A percentile compares a stretch with the other conserved stretches of the same genome.
phyloP scores from a whole-genome alignment of 139 green algal genomes.

The Ettlia oleoabundans region DNA sequence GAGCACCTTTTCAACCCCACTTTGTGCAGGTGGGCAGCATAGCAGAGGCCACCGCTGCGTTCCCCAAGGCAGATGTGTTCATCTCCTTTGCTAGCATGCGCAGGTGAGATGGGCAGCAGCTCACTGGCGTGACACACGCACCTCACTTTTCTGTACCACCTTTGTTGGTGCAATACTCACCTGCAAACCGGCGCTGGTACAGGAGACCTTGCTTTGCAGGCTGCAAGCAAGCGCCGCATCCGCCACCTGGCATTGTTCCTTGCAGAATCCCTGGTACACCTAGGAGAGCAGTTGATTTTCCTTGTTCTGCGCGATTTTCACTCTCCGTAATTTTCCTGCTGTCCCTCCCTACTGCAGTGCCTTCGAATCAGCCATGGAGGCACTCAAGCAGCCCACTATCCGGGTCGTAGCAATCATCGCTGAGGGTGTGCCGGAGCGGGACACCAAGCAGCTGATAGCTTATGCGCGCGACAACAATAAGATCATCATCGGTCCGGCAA shows the following conservation, averaged over 20 bases:
- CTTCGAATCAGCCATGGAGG: constrained; percentile 88
- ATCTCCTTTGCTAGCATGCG: constrained; percentile 96
- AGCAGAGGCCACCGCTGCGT: constrained; percentile 69
- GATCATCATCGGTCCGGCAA: constrained; percentile 92
- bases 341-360: constrained; percentile 61
- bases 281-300: too few species aligned
- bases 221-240: too few species aligned
- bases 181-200: too few species aligned
- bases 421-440: constrained; percentile 91
- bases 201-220: too few species aligned
- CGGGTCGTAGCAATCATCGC: constrained; percentile 91
- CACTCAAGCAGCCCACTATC: constrained; percentile 86
- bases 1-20: not conserved
- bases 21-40: constrained; percentile 60
- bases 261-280: too few species aligned
- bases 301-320: too few species aligned
- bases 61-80: constrained; percentile 90
- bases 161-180: too few species aligned
- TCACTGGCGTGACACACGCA: too few species aligned
- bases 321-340: too few species aligned
- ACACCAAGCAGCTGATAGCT: constrained; percentile 81
- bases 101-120: too few species aligned
- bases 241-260: not conserved
- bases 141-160: too few species aligned
- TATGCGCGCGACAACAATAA: constrained; percentile 65